Conservation (phyloP, 768 basidiomycete genomes). For the Calocybe gangraenosa region DNA sequence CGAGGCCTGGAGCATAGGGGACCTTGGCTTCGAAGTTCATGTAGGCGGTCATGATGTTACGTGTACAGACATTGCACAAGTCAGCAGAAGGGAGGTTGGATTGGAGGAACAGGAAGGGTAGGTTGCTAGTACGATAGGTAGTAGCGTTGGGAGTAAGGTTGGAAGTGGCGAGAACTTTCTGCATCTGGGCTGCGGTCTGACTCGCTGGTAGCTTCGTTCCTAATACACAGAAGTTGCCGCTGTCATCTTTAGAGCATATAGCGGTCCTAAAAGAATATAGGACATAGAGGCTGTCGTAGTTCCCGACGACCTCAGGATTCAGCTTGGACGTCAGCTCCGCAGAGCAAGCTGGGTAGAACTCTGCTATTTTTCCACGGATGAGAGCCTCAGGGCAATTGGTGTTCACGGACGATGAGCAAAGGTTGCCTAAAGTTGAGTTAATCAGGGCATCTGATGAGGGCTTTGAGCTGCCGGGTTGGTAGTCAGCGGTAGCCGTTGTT, state of each 20-base stretch:
- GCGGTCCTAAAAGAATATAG: conserved; percentile 61
- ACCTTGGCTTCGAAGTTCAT: conserved; percentile 65
- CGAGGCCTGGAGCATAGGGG: conserved; percentile 76
- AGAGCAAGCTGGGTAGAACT: conserved; percentile 70
- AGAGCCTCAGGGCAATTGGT: conserved; percentile 50
- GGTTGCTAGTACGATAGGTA: conserved; percentile 52
- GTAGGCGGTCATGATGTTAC: conserved; percentile 71
- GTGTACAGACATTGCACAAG: conserved; percentile 83
- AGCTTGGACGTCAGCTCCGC: conserved; percentile 58
- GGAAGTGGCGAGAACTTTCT: conserved; percentile 26
- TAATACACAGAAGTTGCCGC: conserved; percentile 65
- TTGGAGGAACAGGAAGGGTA: conserved; percentile 78
- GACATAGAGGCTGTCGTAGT: conserved; percentile 81
- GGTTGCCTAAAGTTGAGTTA: conserved; percentile 40
- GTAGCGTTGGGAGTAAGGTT: conserved; percentile 50
- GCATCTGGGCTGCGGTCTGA: conserved; percentile 21
- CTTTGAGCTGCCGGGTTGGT: conserved; percentile 41
- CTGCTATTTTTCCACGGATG: conserved; percentile 57
- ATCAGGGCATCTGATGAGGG: conserved; percentile 40
- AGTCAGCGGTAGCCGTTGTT: conserved; percentile 53
- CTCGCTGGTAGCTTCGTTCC: conserved; percentile 34
- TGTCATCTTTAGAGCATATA: conserved; percentile 73
- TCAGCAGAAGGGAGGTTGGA: conserved; percentile 38
- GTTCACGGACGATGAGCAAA: conserved; percentile 50
- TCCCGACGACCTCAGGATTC: conserved; percentile 45